phyloP scores from a whole-genome alignment of 1,284 basidiomycete genomes.

The Puccinia hordei region DNA sequence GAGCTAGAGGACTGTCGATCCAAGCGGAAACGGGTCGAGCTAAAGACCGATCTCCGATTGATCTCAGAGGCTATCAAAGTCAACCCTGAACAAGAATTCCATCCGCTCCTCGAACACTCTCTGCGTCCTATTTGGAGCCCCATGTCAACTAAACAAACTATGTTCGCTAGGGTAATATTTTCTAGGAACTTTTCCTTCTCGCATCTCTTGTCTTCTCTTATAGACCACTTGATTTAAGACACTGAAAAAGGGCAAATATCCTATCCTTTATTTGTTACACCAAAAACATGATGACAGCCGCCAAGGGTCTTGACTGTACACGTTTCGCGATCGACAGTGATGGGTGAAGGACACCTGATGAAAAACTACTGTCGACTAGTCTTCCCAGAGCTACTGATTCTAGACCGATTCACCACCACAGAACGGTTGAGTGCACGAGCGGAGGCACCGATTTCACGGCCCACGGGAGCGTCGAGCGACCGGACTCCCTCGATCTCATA shows the following conservation, averaged over 20 bases:
- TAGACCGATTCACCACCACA: constrained; percentile 78
- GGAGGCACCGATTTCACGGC: constrained; percentile 52
- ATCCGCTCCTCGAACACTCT: not conserved
- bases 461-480: not conserved
- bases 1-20: constrained; percentile 67
- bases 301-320: constrained; percentile 80
- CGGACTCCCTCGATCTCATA: not conserved
- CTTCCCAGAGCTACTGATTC: constrained; percentile 81
- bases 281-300: constrained; percentile 63
- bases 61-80: constrained; percentile 1
- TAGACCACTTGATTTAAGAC: too few species aligned
- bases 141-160: constrained; percentile 80
- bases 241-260: not conserved
- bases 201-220: constrained; percentile 36
- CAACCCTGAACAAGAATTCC: constrained; percentile 3
- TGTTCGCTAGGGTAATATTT: constrained; percentile 74
- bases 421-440: constrained; percentile 64
- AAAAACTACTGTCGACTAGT: constrained; percentile 78
- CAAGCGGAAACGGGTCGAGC: not conserved
- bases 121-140: constrained; percentile 70
- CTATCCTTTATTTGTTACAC: constrained; percentile 43
- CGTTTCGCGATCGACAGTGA: constrained; percentile 80
- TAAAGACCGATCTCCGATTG: not conserved
- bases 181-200: constrained; percentile 34
- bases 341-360: constrained; percentile 66